Percentiles rank a stretch among this genome's conserved stretches.
Conservation (phyloP, 495 filamentous ascomycete genomes). For the Oidiodendron maius region DNA sequence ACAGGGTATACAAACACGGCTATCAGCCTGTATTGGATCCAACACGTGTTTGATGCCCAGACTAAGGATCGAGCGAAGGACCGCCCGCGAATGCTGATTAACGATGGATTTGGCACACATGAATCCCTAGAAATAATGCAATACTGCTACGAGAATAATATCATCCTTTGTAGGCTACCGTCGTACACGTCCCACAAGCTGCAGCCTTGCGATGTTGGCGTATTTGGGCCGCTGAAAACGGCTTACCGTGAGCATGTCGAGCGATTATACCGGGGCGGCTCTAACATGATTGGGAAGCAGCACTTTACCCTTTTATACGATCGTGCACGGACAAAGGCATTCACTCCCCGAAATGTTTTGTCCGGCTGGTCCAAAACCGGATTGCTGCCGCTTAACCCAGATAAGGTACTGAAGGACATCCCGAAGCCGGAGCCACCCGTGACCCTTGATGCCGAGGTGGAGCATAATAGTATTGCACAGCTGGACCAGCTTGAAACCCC, state of each 20-base stretch:
- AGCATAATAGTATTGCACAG: background rate
- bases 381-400: background rate
- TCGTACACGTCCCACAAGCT: too few species aligned
- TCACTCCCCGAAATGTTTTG: background rate
- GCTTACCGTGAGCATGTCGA: slow-evolving; percentile 21
- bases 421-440: slow-evolving; percentile 1
- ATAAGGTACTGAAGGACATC: slow-evolving; percentile 1
- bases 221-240: slow-evolving; percentile 13
- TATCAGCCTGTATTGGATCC: slow-evolving; percentile 26
- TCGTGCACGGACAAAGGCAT: background rate
- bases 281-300: slow-evolving; percentile 3
- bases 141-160: slow-evolving; percentile 23
- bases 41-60: slow-evolving; percentile 19
- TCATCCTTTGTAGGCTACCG: slow-evolving; percentile 4
- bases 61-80: slow-evolving; percentile 17
- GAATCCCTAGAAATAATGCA: slow-evolving; percentile 20
- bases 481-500: background rate
- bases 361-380: slow-evolving; percentile 2
- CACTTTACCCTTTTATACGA: slow-evolving; percentile 4
- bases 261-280: slow-evolving; percentile 3
- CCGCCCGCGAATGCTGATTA: slow-evolving; percentile 18
- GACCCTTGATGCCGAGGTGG: background rate
- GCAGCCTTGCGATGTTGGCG: slow-evolving; percentile 20
- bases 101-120: slow-evolving; percentile 23
- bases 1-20: slow-evolving; percentile 16